Base-by-base conservation (phyloP, 2,329 filamentous ascomycete species). In the Cladophialophora immunda region DNA sequence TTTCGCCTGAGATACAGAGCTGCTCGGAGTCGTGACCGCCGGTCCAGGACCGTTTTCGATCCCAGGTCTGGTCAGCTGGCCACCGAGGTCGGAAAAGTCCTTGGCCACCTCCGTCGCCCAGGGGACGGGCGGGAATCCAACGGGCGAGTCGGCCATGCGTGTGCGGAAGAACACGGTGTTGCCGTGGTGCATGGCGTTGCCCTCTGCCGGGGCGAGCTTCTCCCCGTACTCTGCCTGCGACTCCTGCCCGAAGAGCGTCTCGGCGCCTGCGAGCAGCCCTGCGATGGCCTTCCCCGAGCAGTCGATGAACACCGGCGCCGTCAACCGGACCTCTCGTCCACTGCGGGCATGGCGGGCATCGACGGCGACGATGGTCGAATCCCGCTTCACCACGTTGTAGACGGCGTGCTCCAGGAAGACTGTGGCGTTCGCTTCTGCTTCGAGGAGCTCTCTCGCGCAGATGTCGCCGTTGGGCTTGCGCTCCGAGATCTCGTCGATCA, bases 191-290 rank as follows among this genome's bases (percentile, higher is more conserved):
- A 36, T 52, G 22, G 25, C 29, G 30, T 53, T 45, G 30, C 84
- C 82, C 63, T 82, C 82, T 15, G 86, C 83, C 1, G 84, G 83
- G 58, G 81, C 82, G 27, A 89, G 82, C 0, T 85, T 82, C 29
- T 87, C 85, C 34, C 87, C 84, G 78, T 92, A 93, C 77, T 97
- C 94, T 4, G 62, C 36, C 22, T 32, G 54, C 17, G 62, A 58
- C 19, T 64, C 62, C 32, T 64, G 62, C 6, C 62, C 62, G 30
- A 64, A 58, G 41, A 64, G 62, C 15, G 62, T 64, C 30, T 64
- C 62, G 4, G 62, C 62, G 17, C 53, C 34, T 2, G 62, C 11
- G 32, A 22, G 50, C 30, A 58, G 22, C 13, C 62, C 62, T 7
- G 54, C 38, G 15, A 59, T 52, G 55, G 62, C 62, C 15, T 32